Evolutionary conservation across 2,329 filamentous ascomycete species (phyloP), one percentile per base, ranked within the genome.

Genomic region (Lizonia empirigonia): DNA sequence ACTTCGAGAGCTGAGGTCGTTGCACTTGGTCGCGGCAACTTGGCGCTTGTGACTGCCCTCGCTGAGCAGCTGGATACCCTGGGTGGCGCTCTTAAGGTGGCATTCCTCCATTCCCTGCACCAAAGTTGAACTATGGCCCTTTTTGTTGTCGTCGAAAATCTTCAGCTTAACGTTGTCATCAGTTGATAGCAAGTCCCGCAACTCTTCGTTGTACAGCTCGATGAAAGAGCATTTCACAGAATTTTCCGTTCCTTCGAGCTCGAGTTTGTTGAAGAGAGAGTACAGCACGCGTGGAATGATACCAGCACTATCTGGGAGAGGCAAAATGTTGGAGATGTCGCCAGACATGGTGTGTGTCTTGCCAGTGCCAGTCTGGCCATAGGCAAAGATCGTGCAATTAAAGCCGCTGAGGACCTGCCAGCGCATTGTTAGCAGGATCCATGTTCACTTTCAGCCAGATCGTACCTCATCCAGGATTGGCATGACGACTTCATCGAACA

Each of bases 261-360:
- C 89, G 6, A 99, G 84, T 68, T 90, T 93, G 60, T 84, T 83
- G 74, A 99, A 99, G 0, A 99, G 81, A 0, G 89, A 84, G 66
- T 97, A 88, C 0, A 99, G 79, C 0, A 92, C 91, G 39, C 95
- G 87, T 19, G 95, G 95, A 56, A 99, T 94, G 63, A 99, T 97
- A 64, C 94, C 94, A 22, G 95, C 94, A 29, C 86, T 88, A 69
- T 97, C 94, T 1, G 93, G 93, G 12, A 96, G 80, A 53, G 96
- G 85, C 1, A 93, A 91, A 29, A 91, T 90, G 63, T 97, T 90
- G 12, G 84, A 90, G 85, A 99, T 97, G 73, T 99, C 93, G 47
- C 94, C 94, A 0, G 93, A 96, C 94, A 99, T 99, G 19, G 94
- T 99, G 74, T 99, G 99, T 12, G 94, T 99, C 74, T 99, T 99